Percentiles rank a stretch among this genome's conserved stretches.
phyloP scores from a whole-genome alignment of 2,329 filamentous ascomycete genomes.

The Chrysoporthe deuterocubensis region DNA sequence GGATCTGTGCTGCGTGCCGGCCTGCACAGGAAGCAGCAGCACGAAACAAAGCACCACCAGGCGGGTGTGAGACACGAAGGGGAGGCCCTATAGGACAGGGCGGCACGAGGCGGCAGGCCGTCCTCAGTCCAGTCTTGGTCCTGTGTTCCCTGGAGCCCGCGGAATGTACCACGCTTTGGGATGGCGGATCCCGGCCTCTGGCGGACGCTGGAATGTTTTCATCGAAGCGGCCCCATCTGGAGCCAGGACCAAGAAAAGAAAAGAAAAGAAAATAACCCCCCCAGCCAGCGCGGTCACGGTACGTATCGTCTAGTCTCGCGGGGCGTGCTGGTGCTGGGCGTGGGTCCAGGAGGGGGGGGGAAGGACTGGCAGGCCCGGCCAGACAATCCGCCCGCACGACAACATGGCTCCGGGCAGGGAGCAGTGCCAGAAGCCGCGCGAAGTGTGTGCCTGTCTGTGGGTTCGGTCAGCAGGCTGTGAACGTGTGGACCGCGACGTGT shows the following conservation, averaged over 20 bases:
- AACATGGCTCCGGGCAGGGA: constrained; percentile 9
- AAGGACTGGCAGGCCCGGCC: constrained; percentile 17
- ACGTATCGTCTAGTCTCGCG: background rate
- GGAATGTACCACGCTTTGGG: constrained; percentile 17
- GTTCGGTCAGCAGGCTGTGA: constrained; percentile 20
- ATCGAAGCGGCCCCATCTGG: constrained; percentile 15
- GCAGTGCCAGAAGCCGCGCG: constrained; percentile 24
- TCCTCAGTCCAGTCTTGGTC: constrained; percentile 19
- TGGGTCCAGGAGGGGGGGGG: constrained; percentile 14
- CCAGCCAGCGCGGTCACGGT: background rate
- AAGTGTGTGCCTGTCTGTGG: constrained; percentile 24
- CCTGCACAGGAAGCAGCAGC: constrained; percentile 10
- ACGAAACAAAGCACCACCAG: constrained; percentile 26
- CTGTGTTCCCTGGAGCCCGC: constrained; percentile 23
- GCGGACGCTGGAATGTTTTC: constrained; percentile 24
- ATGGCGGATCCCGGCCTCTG: constrained; percentile 23
- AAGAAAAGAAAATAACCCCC: too few species aligned
- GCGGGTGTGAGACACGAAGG: constrained; percentile 26
- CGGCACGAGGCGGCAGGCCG: constrained; percentile 13
- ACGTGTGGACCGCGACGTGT: constrained; percentile 18
- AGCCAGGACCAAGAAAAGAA: constrained; percentile 1
- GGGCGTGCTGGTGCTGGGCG: constrained; percentile 11
- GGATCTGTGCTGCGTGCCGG: constrained; percentile 19
- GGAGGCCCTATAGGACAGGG: constrained; percentile 18
- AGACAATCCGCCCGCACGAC: constrained; percentile 24